Base-by-base conservation (phyloP, 441 rosid species). In the Dalechampia spathulata region DNA sequence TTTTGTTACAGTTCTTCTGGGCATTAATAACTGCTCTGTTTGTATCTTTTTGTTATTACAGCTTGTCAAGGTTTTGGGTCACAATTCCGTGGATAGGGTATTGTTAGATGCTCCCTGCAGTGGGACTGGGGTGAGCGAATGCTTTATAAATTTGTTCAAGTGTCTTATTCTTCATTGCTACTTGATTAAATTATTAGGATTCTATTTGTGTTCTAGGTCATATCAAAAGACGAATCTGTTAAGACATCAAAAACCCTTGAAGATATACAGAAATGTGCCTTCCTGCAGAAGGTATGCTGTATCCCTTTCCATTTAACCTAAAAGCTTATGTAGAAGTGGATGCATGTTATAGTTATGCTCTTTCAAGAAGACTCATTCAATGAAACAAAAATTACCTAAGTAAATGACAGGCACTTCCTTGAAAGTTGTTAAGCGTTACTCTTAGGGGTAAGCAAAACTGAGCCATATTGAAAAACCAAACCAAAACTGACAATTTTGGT, bases 31-130 rank as follows among this genome's bases (percentile, higher is more conserved):
- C 16, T 48, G 7, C 19, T 30, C 21, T 6, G 21, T 55, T 21
- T 26, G 22, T 7, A 10, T 25, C 27, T 6, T 13, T 38, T 16
- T 23, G 26, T 52, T 17, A 44, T 67, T 64, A 67, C 87, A 89
- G 97, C 75, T 92, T 56, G 79, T 90, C 30, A 92, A 80, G 79
- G 79, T 82, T 64, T 74, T 89, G 69, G 96, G 99, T 56, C 73
- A 68, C 50, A 87, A 80, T 57, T 59, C 87, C 2, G 90, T 90
- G 40, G 99, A 93, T 62, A 83, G 99, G 71, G 96, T 89, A 32
- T 68, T 93, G 83, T 70, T 93, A 63, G 99, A 93, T 83, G 96
- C 97, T 38, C 99, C 99, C 49, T 93, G 99, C 68, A 89, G 96
- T 68, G 99, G 97, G 43, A 93, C 96, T 43, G 99, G 99, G 75